These are phyloP conservation scores for Filobasidium floriforme DNA, from an alignment of 768 basidiomycete species.

Conservation along the genomic window DNA sequence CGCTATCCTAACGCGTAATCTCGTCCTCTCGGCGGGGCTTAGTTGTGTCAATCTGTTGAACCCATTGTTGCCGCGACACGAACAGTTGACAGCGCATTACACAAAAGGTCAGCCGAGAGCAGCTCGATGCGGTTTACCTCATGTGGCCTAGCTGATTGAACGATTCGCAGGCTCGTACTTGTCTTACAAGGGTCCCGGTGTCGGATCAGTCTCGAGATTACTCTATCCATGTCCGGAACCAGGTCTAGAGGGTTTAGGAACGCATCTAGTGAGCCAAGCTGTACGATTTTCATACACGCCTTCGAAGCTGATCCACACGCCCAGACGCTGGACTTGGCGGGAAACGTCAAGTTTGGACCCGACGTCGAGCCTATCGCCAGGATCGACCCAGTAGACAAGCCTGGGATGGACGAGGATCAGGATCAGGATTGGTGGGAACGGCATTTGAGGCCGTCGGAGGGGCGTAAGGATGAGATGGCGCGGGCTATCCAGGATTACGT, in stretches of 20 bases:
- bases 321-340: conserved; percentile 61
- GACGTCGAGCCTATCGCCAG: conserved; percentile 80
- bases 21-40: conserved; percentile 32
- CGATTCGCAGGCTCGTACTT: conserved; percentile 67
- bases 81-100: conserved; percentile 27
- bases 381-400: conserved; percentile 25
- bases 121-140: neutral
- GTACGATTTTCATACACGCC: neutral
- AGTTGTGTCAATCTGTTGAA: conserved; percentile 32
- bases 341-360: conserved; percentile 82
- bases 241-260: conserved; percentile 75
- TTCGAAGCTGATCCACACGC: neutral
- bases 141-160: neutral
- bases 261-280: conserved; percentile 55
- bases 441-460: conserved; percentile 60
- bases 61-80: conserved; percentile 27
- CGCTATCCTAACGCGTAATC: conserved; percentile 19
- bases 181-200: conserved; percentile 72
- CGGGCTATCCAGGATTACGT: conserved; percentile 57
- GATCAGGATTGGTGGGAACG: conserved; percentile 64
- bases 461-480: conserved; percentile 58
- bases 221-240: conserved; percentile 78
- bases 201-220: conserved; percentile 60
- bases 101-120: conserved; percentile 36
- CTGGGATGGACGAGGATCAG: neutral